Evolutionary conservation across 257 asterid genomes (phyloP), one percentile per base, ranked within the genome.

Genomic region (Thymus quinquecostatus): DNA sequence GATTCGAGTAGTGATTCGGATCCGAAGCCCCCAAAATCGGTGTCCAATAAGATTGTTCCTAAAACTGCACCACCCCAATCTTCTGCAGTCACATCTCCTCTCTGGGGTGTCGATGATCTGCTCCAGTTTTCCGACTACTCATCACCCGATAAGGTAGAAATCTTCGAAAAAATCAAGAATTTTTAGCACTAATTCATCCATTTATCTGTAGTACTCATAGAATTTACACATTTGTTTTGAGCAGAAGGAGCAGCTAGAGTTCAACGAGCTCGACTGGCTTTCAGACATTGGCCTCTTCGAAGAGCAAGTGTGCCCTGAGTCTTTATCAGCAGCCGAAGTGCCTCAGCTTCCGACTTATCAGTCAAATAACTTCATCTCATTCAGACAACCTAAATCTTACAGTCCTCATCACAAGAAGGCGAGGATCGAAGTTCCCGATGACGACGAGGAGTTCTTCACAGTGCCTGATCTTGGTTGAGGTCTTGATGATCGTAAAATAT

Each of bases 391-490:
- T 6, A 87, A 81, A 67, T 72, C 58, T 57, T 76, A 78, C 48
- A 53, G 83, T 54, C 79, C 96, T 49, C 70, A 82, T 49, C 70
- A 82, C 86, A 91, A 89, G 92, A 94, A 84, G 84, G 87, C 93
- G 1, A 83, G 98, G 60, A 61, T 88, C 5, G 96, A 86, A 64
- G 54, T 73, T 48, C 84, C 74, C 5, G 92, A 86, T 13, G 98
- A 86, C 8, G 79, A 79, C 4, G 95, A 91, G 32, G 99, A 89
- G 81, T 83, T 64, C 33, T 89, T 91, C 84, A 88, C 89, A 0
- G 96, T 91, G 44, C 99, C 99, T 55, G 97, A 94, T 86, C 97
- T 94, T 75, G 97, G 98, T 74, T 91, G 83, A 89, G 36, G 62
- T 72, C 49, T 48, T 36, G 44, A 34, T 49, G 5, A 33, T 71